Evolutionary conservation across 2,329 filamentous ascomycete species (phyloP).

Genomic region (Malbranchea zuffiana): DNA sequence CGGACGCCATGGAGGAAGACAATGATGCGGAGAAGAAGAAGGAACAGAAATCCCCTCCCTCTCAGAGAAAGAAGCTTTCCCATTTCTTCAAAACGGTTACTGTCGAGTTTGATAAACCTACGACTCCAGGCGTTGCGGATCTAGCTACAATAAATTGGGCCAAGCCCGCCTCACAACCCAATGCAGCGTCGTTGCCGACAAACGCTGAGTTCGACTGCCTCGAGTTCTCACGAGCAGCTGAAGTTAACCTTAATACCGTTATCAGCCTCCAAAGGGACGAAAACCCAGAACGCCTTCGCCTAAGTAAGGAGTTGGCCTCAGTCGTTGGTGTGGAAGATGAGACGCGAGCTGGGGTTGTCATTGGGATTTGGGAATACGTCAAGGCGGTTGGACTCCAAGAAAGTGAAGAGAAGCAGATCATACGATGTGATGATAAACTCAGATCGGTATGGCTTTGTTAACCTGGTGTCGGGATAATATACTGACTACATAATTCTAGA

Average conservation of each 20-base stretch:
- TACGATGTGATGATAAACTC: conserved; percentile 77
- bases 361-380: conserved; percentile 93
- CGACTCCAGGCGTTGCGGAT: conserved; percentile 33
- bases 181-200: conserved; percentile 45
- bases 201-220: conserved; percentile 79
- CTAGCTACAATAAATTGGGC: conserved; percentile 64
- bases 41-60: conserved; percentile 15
- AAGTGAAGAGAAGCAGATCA: conserved; percentile 86
- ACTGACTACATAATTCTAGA: conserved; percentile 36
- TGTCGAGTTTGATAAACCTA: conserved; percentile 41
- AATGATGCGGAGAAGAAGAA: conserved; percentile 26
- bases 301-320: conserved; percentile 69
- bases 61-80: conserved; percentile 35
- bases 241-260: conserved; percentile 84
- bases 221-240: conserved; percentile 80
- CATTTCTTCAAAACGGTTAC: conserved; percentile 44
- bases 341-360: conserved; percentile 74
- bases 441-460: conserved; percentile 50
- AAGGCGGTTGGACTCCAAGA: conserved; percentile 76
- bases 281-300: conserved; percentile 68
- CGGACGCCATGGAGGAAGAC: conserved; percentile 53
- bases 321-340: conserved; percentile 79
- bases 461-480: background rate
- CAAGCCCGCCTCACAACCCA: conserved; percentile 53
- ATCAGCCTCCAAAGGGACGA: conserved; percentile 81